Conservation (phyloP, 2,329 filamentous ascomycete genomes). For the Venturia asperata region DNA sequence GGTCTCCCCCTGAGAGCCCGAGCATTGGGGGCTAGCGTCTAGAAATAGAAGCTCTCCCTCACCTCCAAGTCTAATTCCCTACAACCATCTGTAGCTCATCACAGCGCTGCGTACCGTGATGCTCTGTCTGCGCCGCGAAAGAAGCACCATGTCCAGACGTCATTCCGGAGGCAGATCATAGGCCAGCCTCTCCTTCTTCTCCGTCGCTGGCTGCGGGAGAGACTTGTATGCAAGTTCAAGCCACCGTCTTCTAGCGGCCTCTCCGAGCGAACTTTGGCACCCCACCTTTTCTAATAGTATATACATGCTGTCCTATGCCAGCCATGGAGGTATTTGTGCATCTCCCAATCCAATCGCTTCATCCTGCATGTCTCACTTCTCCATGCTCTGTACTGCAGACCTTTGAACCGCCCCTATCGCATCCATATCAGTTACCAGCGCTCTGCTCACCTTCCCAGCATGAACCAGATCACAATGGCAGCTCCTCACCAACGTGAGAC, state of each 20-base stretch:
- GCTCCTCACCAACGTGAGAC: slow-evolving; percentile 4
- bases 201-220: neutral
- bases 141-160: neutral
- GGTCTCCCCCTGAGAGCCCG: neutral
- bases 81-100: neutral
- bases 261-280: neutral
- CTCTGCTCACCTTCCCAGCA: neutral
- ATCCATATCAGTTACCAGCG: neutral
- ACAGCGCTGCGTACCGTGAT: neutral
- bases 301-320: neutral
- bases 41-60: neutral
- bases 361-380: slow-evolving; percentile 1
- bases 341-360: neutral
- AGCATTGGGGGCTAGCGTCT: neutral
- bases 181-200: neutral
- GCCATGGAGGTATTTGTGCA: neutral
- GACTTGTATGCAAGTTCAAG: slow-evolving; percentile 8
- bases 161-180: neutral
- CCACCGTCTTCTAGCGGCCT: slow-evolving; percentile 13
- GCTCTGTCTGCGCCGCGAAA: neutral
- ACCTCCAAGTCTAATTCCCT: neutral
- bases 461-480: slow-evolving; percentile 8
- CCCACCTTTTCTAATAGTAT: slow-evolving; percentile 3
- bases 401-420: neutral
- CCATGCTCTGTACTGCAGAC: neutral